Evolutionary conservation across 2,329 filamentous ascomycete genomes (phyloP).

Genomic region (Pleomassaria siparia): DNA sequence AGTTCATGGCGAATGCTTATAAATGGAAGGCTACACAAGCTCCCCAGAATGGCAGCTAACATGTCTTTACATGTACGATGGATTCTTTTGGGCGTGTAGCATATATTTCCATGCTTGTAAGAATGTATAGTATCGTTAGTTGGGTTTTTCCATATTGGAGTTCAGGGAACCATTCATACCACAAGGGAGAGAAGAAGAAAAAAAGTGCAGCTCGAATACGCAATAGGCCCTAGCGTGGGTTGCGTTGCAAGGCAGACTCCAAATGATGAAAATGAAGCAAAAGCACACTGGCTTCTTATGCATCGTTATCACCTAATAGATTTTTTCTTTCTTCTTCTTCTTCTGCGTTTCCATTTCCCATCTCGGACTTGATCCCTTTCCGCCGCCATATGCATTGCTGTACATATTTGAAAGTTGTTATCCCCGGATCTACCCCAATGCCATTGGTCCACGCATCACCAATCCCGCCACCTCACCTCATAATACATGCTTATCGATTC

Average conservation of each 20-base stretch:
- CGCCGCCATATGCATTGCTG: neutral
- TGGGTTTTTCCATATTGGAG: neutral
- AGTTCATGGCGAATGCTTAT: conserved; percentile 81
- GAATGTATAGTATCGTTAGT: neutral
- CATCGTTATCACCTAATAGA: neutral
- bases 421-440: neutral
- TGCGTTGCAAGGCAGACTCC: neutral
- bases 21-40: conserved; percentile 74
- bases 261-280: neutral
- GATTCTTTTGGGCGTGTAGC: neutral
- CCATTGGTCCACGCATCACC: neutral
- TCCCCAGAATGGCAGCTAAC: conserved; percentile 3
- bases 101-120: neutral
- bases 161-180: neutral
- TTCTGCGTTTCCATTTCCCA: neutral
- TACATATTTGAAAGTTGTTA: neutral
- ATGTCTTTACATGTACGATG: neutral
- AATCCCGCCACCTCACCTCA: neutral
- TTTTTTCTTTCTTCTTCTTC: neutral
- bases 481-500: neutral
- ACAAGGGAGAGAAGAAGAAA: neutral
- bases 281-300: no score
- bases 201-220: neutral
- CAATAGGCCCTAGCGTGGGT: no score
- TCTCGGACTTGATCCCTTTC: neutral